Evolutionary conservation across 345 rosid species (phyloP).

Genomic region (Brassica nigra): DNA sequence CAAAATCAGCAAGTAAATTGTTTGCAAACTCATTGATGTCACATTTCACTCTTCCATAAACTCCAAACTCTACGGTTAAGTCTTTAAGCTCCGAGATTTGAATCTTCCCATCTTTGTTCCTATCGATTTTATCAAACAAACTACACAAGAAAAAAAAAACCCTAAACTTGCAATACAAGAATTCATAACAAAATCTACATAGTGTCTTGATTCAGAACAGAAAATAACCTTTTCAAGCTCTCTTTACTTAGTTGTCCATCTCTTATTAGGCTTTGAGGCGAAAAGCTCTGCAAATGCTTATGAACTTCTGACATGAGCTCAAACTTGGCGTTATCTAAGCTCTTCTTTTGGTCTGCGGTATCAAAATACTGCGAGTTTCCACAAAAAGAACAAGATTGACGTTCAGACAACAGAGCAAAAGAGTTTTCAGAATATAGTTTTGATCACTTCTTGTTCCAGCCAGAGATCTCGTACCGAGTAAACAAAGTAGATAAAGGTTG

Average conservation of each 20-base stretch:
- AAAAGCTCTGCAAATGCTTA: slow-evolving; percentile 41
- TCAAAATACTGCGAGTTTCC: slow-evolving; percentile 34
- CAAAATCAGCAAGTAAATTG: slow-evolving; percentile 36
- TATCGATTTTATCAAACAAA: slow-evolving; percentile 39
- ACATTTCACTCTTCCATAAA: slow-evolving; percentile 41
- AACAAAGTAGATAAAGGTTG: slow-evolving; percentile 39
- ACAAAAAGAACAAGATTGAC: not conserved
- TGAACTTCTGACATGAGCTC: slow-evolving; percentile 45
- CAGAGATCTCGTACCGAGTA: slow-evolving; percentile 36
- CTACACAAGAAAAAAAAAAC: not conserved
- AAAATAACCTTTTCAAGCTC: slow-evolving; percentile 40
- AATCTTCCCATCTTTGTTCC: slow-evolving; percentile 43
- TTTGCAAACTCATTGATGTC: slow-evolving; percentile 43
- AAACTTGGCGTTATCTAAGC: slow-evolving; percentile 41
- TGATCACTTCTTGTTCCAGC: not conserved
- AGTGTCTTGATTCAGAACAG: slow-evolving; percentile 1
- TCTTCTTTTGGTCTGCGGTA: slow-evolving; percentile 38
- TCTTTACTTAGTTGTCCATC: slow-evolving; percentile 44
- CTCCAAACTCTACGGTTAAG: slow-evolving; percentile 40
- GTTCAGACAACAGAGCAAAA: not conserved
- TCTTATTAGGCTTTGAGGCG: slow-evolving; percentile 39
- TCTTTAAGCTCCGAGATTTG: slow-evolving; percentile 43
- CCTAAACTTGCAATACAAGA: not conserved
- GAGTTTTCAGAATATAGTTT: not conserved
- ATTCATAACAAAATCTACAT: not conserved